phyloP scores from a whole-genome alignment of 495 filamentous ascomycete species.

The Lepraria neglecta region DNA sequence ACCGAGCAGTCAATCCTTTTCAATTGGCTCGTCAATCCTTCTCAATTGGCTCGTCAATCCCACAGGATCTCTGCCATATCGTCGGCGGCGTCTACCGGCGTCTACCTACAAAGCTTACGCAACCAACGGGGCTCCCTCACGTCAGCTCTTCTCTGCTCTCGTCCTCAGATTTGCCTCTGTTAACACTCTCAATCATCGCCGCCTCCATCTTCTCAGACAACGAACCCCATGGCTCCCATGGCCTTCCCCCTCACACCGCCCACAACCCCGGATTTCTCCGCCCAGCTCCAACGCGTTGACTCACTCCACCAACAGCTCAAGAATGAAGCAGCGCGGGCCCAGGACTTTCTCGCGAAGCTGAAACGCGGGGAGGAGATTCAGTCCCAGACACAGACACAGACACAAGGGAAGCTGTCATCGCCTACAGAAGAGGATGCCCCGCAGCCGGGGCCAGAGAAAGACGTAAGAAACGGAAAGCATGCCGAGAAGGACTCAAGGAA shows the following conservation, averaged over 20 bases:
- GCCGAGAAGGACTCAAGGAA: conserved; percentile 7
- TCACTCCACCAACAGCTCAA: conserved; percentile 29
- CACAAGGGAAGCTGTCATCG: conserved; percentile 16
- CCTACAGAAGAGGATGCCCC: conserved; percentile 7
- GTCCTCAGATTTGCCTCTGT: no score
- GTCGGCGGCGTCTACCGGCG: no score
- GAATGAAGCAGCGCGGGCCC: conserved; percentile 24
- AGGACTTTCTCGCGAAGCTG: conserved; percentile 28
- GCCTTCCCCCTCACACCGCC: conserved; percentile 15
- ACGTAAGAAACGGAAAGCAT: not conserved
- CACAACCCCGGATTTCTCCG: conserved; percentile 22
- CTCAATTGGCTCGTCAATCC: no score
- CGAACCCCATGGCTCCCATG: conserved; percentile 8
- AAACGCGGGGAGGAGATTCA: conserved; percentile 22
- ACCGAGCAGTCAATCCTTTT: no score
- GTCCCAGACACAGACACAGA: conserved; percentile 20
- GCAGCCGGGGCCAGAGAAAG: conserved; percentile 6
- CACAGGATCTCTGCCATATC: no score
- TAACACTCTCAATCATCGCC: no score
- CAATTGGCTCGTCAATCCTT: no score
- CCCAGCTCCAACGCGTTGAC: conserved; percentile 28
- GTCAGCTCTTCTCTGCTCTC: no score
- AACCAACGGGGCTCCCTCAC: no score
- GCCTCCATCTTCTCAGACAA: no score
- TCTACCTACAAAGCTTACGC: no score